Percentiles rank a stretch among this genome's conserved stretches.
These are phyloP conservation scores for Ailanthus altissimus DNA, from an alignment of 345 rosid genomes.

Conservation along the genomic window DNA sequence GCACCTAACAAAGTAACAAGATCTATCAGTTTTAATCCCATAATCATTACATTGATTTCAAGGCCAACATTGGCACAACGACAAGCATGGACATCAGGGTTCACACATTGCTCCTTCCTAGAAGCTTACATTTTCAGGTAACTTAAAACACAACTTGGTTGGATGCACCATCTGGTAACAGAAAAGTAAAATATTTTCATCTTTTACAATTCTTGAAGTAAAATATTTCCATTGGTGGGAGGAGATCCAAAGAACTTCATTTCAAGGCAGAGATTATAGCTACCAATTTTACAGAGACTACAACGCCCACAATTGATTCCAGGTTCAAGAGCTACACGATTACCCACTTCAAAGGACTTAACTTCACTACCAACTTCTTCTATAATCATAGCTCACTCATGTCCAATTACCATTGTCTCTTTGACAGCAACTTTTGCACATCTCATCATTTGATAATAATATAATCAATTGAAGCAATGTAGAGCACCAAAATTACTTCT, in stretches of 20 bases:
- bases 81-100: too few species aligned
- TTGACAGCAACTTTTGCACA: slow-evolving; percentile 65
- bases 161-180: slow-evolving; percentile 60
- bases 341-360: slow-evolving; percentile 47
- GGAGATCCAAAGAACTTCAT: slow-evolving; percentile 77
- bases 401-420: slow-evolving; percentile 75
- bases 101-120: too few species aligned
- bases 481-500: too few species aligned
- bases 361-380: slow-evolving; percentile 64
- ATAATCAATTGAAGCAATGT: too few species aligned
- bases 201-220: not conserved
- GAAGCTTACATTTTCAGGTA: too few species aligned
- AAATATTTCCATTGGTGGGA: slow-evolving; percentile 62
- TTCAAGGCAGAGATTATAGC: slow-evolving; percentile 61
- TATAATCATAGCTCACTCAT: slow-evolving; percentile 70
- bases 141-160: slow-evolving; percentile 55
- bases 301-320: slow-evolving; percentile 63
- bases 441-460: slow-evolving; percentile 54
- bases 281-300: slow-evolving; percentile 51
- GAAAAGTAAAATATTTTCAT: not conserved
- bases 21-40: too few species aligned
- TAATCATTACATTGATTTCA: too few species aligned
- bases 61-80: too few species aligned
- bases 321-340: slow-evolving; percentile 65
- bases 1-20: too few species aligned